Base-by-base conservation (phyloP, 495 filamentous ascomycete genomes). In the Hypoxylon lenormandii region DNA sequence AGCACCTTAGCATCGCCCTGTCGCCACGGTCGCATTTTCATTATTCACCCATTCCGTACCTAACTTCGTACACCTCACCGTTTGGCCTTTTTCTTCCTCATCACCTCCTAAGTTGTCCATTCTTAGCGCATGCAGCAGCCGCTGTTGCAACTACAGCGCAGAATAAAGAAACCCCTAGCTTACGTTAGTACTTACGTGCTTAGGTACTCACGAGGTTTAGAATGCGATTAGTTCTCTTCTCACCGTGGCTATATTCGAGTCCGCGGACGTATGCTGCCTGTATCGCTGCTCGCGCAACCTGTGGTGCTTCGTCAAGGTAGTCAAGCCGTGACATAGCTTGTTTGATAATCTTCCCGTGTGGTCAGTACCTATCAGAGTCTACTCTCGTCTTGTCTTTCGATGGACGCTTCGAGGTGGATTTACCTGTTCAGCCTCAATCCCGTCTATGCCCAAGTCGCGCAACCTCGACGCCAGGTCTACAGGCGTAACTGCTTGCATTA, bases 281-380 rank as follows among this genome's bases (percentile, higher is more conserved):
- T 3, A 76, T 69, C 4, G 81, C 60, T 21, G 74, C 78, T 12
- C 59, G 19, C 3, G 69, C 51, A 8, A 83, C 72, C 2, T 60
- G 56, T 5, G 77, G 77, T 0, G 79, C 79, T 48, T 82, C 78
- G 60, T 80, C 80, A 10, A 86, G 79, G 58, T 84, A 87, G 56
- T 82, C 80, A 13, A 85, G 80, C 7, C 83, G 81, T 0, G 83
- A 82, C 42, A 79, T 52, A 5, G 79, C 76, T 21, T 73, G 49
- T 10, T 66, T 68, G 16, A 82, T 76, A n/a, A 82, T 77, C 77
- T 81, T 42, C 5, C 5, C 11, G 13, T 47, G 0, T 45, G 11
- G 13, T 63, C 11, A 61, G 47, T 23, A 36, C 28, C 1, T n/a
- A n/a, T n/a, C n/a, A n/a, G n/a, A n/a, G n/a, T n/a, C n/a, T n/a